A percentile compares a stretch with the other conserved stretches of the same genome.
Conservation (phyloP, 176 grass and related monocot genomes). For the Cenchrus fungigraminus region DNA sequence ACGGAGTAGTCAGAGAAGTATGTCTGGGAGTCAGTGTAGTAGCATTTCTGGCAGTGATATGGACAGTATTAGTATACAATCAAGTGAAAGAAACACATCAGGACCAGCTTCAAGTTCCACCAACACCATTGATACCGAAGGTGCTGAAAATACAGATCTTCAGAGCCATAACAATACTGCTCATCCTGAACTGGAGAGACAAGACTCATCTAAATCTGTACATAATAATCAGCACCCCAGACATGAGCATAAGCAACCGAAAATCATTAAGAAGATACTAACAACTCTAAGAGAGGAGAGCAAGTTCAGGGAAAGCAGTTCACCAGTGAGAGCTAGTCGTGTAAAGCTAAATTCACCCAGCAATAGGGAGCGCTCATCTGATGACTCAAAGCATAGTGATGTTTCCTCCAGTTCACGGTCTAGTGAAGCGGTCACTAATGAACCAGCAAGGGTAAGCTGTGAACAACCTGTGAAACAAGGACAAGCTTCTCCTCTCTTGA, state of each 20-base stretch:
- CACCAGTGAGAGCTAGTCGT: slow-evolving; percentile 69
- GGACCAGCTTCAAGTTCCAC: slow-evolving; percentile 52
- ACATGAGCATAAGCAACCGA: slow-evolving; percentile 65
- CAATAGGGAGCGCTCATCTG: slow-evolving; percentile 54
- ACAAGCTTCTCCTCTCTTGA: slow-evolving; percentile 54
- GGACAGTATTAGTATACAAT: slow-evolving; percentile 84
- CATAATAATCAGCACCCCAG: slow-evolving; percentile 57
- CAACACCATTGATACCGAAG: slow-evolving; percentile 46
- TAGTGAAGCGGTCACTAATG: slow-evolving; percentile 61
- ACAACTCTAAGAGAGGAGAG: slow-evolving; percentile 71
- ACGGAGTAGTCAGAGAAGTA: slow-evolving; percentile 61
- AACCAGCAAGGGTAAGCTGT: slow-evolving; percentile 48
- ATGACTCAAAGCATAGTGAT: slow-evolving; percentile 61
- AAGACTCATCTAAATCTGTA: slow-evolving; percentile 57
- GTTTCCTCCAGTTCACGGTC: slow-evolving; percentile 73
- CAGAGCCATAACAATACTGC: slow-evolving; percentile 41
- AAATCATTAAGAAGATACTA: slow-evolving; percentile 75
- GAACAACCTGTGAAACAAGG: slow-evolving; percentile 66
- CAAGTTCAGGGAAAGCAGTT: slow-evolving; percentile 72
- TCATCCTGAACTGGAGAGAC: slow-evolving; percentile 56
- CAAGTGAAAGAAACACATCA: slow-evolving; percentile 61
- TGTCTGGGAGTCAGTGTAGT: slow-evolving; percentile 84
- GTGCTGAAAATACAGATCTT: slow-evolving; percentile 51
- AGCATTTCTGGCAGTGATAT: slow-evolving; percentile 84
- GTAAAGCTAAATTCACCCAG: slow-evolving; percentile 57